A percentile compares a stretch with the other conserved stretches of the same genome.
Conservation (phyloP, 75 land plant genomes). For the Sequoia sempervirens region DNA sequence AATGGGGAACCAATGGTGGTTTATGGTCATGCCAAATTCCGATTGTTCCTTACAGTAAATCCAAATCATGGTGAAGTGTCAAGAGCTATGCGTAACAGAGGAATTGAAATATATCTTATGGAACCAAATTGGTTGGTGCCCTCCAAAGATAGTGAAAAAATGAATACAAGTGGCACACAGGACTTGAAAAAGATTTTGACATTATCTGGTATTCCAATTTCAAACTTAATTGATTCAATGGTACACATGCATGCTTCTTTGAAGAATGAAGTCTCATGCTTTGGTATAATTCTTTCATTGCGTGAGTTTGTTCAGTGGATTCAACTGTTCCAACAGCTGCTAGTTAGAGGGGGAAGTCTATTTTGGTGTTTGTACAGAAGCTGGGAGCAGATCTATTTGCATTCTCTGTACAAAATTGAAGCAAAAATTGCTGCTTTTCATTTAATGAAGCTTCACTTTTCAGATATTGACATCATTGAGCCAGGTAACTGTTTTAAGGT, state of each 20-base stretch:
- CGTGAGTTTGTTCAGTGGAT: slow-evolving; percentile 81
- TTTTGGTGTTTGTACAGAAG: slow-evolving; percentile 69
- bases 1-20: slow-evolving; percentile 80
- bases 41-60: slow-evolving; percentile 88
- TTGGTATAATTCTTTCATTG: slow-evolving; percentile 48
- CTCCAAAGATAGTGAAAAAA: neutral
- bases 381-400: slow-evolving; percentile 84
- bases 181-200: slow-evolving; percentile 55
- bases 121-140: slow-evolving; percentile 47
- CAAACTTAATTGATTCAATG: slow-evolving; percentile 58
- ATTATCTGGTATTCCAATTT: slow-evolving; percentile 58
- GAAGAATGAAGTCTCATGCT: slow-evolving; percentile 28
- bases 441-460: slow-evolving; percentile 29
- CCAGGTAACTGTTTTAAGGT: slow-evolving; percentile 1
- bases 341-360: slow-evolving; percentile 60
- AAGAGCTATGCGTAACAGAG: slow-evolving; percentile 97
- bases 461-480: slow-evolving; percentile 4
- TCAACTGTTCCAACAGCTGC: slow-evolving; percentile 68
- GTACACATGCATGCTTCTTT: slow-evolving; percentile 58
- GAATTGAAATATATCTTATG: slow-evolving; percentile 82
- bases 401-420: slow-evolving; percentile 51
- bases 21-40: slow-evolving; percentile 75
- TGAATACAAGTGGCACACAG: slow-evolving; percentile 5
- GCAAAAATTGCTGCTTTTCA: slow-evolving; percentile 35
- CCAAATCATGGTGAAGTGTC: slow-evolving; percentile 92